Evolutionary conservation across 2,329 filamentous ascomycete genomes (phyloP).

Genomic region (Onygenales sp.): DNA sequence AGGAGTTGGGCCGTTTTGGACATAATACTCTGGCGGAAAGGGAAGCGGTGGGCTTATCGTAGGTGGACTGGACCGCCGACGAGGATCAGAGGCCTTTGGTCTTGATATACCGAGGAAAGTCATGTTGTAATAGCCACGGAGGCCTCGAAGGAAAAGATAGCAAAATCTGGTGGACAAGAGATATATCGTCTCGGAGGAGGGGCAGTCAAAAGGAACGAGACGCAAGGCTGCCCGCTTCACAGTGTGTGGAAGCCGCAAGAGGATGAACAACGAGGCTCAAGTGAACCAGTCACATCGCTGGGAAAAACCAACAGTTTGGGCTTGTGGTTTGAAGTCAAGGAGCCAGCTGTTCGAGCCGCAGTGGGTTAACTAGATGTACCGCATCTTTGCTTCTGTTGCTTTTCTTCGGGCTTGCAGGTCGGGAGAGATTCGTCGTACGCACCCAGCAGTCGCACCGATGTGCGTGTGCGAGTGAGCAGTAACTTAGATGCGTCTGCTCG

Average conservation of each 20-base stretch:
- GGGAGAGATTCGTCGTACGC: too few relatives aligned
- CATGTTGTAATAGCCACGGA: not conserved
- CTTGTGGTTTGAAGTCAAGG: not conserved
- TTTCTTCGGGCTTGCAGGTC: not conserved
- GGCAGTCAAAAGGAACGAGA: not conserved
- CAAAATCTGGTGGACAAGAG: not conserved
- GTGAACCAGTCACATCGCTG: not conserved
- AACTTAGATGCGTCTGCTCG: too few relatives aligned
- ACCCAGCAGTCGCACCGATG: too few relatives aligned
- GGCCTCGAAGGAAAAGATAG: too few relatives aligned
- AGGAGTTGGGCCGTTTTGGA: not conserved
- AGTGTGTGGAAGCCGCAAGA: not conserved
- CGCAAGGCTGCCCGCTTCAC: not conserved
- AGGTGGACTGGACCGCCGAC: not conserved
- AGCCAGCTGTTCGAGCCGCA: not conserved
- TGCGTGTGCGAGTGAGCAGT: too few relatives aligned
- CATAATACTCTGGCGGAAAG: not conserved
- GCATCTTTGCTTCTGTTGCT: not conserved
- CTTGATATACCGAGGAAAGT: not conserved
- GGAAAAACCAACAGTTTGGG: not conserved
- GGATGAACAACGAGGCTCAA: not conserved
- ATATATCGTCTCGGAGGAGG: not conserved
- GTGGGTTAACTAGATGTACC: not conserved
- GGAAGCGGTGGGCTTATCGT: conserved; percentile 1
- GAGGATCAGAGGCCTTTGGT: not conserved